A percentile compares a stretch with the other conserved stretches of the same genome.
These are phyloP conservation scores for Phytophthora litchii DNA, from an alignment of 352 stramenopile species.

Conservation along the genomic window DNA sequence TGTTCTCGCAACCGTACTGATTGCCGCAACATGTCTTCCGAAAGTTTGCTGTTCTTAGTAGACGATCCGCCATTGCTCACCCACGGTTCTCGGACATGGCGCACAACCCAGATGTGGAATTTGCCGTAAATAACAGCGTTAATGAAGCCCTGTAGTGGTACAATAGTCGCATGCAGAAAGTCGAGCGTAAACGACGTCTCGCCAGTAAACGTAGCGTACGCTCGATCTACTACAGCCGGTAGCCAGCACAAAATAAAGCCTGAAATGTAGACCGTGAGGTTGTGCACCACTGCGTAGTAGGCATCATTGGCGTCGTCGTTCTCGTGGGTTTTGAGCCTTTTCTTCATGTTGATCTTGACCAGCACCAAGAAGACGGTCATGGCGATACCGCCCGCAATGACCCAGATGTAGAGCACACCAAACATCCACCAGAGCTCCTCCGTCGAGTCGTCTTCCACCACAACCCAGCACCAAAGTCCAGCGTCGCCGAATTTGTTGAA, in stretches of 20 bases:
- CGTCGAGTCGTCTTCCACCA: conserved; percentile 46
- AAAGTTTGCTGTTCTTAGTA: conserved; percentile 49
- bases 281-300: conserved; percentile 84
- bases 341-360: conserved; percentile 84
- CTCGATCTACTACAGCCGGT: conserved; percentile 68
- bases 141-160: conserved; percentile 84
- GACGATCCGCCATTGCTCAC: conserved; percentile 36
- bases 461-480: conserved; percentile 81
- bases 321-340: conserved; percentile 66
- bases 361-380: conserved; percentile 72
- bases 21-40: conserved; percentile 43
- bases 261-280: conserved; percentile 82
- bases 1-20: conserved; percentile 45
- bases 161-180: conserved; percentile 77
- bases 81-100: conserved; percentile 55
- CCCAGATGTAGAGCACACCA: conserved; percentile 76
- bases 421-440: conserved; percentile 81
- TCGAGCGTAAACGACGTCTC: conserved; percentile 63
- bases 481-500: conserved; percentile 74
- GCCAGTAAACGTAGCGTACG: conserved; percentile 62
- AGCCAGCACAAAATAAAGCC: conserved; percentile 85
- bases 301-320: conserved; percentile 79
- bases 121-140: conserved; percentile 89
- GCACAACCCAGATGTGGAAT: conserved; percentile 82
- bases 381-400: conserved; percentile 55